Evolutionary conservation across 2,329 filamentous ascomycete genomes (phyloP).

Genomic region (Pseudogymnoascus sp.): DNA sequence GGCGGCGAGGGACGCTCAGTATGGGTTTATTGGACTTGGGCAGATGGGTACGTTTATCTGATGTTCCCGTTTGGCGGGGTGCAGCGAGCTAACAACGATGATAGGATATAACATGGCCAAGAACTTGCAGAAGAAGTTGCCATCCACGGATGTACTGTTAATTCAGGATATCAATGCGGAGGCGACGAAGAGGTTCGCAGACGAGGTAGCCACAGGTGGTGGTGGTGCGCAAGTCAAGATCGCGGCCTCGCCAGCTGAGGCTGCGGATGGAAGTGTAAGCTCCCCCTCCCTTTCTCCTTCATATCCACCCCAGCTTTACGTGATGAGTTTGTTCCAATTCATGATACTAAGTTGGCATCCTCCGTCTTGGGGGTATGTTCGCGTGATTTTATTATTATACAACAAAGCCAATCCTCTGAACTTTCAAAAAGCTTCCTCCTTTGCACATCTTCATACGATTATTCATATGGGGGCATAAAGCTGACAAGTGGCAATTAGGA

Average conservation of each 20-base stretch:
- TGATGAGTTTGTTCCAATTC: slow-evolving; percentile 49
- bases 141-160: slow-evolving; percentile 51
- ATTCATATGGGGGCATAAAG: neutral
- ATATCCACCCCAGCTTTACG: slow-evolving; percentile 19
- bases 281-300: slow-evolving; percentile 10
- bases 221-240: slow-evolving; percentile 43
- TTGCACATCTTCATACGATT: neutral
- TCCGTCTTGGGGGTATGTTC: slow-evolving; percentile 41
- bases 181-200: slow-evolving; percentile 47
- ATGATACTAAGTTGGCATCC: slow-evolving; percentile 69
- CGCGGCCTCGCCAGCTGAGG: slow-evolving; percentile 49
- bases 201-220: slow-evolving; percentile 37
- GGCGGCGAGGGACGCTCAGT: slow-evolving; percentile 38
- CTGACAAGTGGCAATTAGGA: slow-evolving; percentile 46
- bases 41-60: slow-evolving; percentile 45
- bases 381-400: slow-evolving; percentile 51
- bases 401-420: slow-evolving; percentile 72
- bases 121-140: slow-evolving; percentile 60
- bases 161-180: slow-evolving; percentile 58
- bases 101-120: slow-evolving; percentile 65
- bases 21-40: slow-evolving; percentile 52
- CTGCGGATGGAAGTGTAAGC: slow-evolving; percentile 61
- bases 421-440: slow-evolving; percentile 13
- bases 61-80: slow-evolving; percentile 3
- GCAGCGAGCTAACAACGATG: neutral